A percentile compares a stretch with the other conserved stretches of the same genome.
Conservation (phyloP, 441 rosid genomes). For the Gossypium davidsonii region DNA sequence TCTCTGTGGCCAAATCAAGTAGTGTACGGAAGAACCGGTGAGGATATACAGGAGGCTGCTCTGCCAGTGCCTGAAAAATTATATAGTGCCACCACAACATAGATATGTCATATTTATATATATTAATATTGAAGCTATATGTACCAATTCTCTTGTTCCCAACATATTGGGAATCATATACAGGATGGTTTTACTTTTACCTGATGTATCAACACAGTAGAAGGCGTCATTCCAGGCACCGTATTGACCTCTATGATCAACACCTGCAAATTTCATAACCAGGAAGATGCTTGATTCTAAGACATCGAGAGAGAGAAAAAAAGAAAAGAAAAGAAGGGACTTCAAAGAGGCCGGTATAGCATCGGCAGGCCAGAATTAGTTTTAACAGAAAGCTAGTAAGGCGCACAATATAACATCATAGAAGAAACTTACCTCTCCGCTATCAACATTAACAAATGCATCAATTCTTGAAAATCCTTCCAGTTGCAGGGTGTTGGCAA, state of each 20-base stretch:
- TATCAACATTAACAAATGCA: conserved; percentile 84
- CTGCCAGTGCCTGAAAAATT: conserved; percentile 64
- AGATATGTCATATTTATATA: background rate
- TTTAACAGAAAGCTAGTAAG: background rate
- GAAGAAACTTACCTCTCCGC: conserved; percentile 64
- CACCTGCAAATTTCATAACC: conserved; percentile 42
- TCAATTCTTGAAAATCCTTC: conserved; percentile 93
- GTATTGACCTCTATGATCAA: conserved; percentile 84
- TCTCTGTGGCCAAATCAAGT: conserved; percentile 64
- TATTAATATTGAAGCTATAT: background rate
- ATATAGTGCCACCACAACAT: background rate
- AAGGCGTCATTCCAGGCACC: conserved; percentile 96
- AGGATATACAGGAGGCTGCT: conserved; percentile 77
- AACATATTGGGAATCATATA: no score
- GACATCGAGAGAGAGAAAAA: background rate
- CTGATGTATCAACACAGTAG: conserved; percentile 93
- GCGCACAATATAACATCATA: background rate
- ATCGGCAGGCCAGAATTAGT: no score
- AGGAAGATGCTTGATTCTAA: background rate
- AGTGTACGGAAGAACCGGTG: conserved; percentile 68
- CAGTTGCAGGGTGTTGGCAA: conserved; percentile 62
- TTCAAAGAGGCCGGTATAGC: background rate
- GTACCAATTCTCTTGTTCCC: no score
- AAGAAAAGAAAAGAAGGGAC: background rate
- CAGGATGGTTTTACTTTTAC: conserved; percentile 39